Evolutionary conservation across 2,329 filamentous ascomycete genomes (phyloP).

Genomic region (Xylariaceae sp.): DNA sequence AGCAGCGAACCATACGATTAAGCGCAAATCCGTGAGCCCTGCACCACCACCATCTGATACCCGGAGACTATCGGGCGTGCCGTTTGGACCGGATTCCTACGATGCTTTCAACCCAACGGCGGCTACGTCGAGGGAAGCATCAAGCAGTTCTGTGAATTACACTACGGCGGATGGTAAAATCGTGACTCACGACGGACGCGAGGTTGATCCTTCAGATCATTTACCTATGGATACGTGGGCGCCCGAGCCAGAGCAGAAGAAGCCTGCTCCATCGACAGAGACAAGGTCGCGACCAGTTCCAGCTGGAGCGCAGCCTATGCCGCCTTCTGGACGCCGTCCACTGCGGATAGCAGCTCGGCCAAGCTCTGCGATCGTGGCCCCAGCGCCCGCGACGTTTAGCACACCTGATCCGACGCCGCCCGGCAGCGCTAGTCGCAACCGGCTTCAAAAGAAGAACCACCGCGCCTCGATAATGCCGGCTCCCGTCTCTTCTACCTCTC

Average conservation of each 20-base stretch:
- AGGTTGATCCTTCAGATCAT: slow-evolving; percentile 79
- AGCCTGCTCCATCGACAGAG: slow-evolving; percentile 24
- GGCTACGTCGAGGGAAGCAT: slow-evolving; percentile 35
- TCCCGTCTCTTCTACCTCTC: slow-evolving; percentile 39
- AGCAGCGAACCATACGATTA: slow-evolving; percentile 52
- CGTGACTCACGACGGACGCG: slow-evolving; percentile 70
- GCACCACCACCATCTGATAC: slow-evolving; percentile 51
- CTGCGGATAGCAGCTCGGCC: slow-evolving; percentile 51
- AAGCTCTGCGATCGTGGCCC: slow-evolving; percentile 43
- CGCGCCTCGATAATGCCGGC: slow-evolving; percentile 44
- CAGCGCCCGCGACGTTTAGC: slow-evolving; percentile 29
- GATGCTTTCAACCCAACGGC: slow-evolving; percentile 65
- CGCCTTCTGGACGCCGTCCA: slow-evolving; percentile 49
- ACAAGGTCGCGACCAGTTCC: slow-evolving; percentile 45
- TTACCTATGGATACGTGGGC: slow-evolving; percentile 75
- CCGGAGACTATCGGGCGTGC: slow-evolving; percentile 58
- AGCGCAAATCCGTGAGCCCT: slow-evolving; percentile 73
- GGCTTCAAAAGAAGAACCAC: slow-evolving; percentile 63
- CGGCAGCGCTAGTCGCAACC: slow-evolving; percentile 48
- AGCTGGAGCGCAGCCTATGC: slow-evolving; percentile 52
- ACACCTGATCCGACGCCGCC: slow-evolving; percentile 35
- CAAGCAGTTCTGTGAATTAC: slow-evolving; percentile 35
- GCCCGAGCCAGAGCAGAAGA: slow-evolving; percentile 68
- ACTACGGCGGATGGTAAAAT: slow-evolving; percentile 65
- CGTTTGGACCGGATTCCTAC: slow-evolving; percentile 75